These are phyloP conservation scores for Gillenia trifoliata DNA, from an alignment of 306 rosid species.

Conservation along the genomic window DNA sequence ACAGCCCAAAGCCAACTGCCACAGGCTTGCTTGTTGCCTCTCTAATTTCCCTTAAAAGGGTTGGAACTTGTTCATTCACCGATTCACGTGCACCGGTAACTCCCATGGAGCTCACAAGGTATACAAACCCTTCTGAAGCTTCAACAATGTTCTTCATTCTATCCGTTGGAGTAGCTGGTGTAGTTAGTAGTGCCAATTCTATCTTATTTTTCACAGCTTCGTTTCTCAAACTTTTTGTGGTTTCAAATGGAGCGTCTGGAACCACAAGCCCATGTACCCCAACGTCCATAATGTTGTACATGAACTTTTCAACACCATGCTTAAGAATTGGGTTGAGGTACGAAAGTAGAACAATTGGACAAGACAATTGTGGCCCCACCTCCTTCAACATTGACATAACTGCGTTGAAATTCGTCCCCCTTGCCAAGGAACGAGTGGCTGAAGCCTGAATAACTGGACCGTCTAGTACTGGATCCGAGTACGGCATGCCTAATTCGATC, in stretches of 20 bases:
- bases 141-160: constrained; percentile 79
- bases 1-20: constrained; percentile 90
- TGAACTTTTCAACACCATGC: constrained; percentile 62
- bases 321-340: constrained; percentile 78
- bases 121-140: constrained; percentile 74
- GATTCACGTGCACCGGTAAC: constrained; percentile 78
- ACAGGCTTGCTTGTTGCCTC: constrained; percentile 73
- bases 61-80: constrained; percentile 49
- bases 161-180: constrained; percentile 65
- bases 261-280: constrained; percentile 86
- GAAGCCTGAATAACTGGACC: constrained; percentile 99
- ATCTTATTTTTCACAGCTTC: constrained; percentile 63
- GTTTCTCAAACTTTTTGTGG: constrained; percentile 49
- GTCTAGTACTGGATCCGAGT: constrained; percentile 86
- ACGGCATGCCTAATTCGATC: constrained; percentile 80
- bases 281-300: constrained; percentile 50
- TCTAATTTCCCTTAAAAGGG: constrained; percentile 61
- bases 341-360: constrained; percentile 69
- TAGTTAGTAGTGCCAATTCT: constrained; percentile 77
- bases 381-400: constrained; percentile 71
- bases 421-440: constrained; percentile 68
- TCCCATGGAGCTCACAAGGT: constrained; percentile 82
- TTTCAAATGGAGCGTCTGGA: constrained; percentile 85
- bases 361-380: constrained; percentile 73
- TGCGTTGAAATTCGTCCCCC: constrained; percentile 59